Base-by-base conservation (phyloP, 2,329 filamentous ascomycete species). In the Nothophaeocryptopus gaeumannii region DNA sequence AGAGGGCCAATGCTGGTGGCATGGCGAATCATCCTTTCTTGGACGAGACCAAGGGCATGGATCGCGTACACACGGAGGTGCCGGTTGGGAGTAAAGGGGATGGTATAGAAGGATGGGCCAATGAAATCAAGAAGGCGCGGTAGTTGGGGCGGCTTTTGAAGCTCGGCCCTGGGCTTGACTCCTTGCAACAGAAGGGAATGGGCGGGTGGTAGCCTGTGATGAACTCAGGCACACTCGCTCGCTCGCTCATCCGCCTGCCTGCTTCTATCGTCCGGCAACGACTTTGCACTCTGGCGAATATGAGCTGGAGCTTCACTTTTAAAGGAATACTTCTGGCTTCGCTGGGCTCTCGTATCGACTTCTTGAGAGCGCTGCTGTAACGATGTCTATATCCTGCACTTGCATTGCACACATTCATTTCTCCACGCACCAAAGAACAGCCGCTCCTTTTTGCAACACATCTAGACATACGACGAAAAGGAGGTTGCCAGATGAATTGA, bases 31-130 rank as follows among this genome's bases (percentile, higher is more conserved):
- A 95, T 62, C 68, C 75, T 5, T 97, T 92, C 80, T 72, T 97
- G 59, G 83, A 88, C 54, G 87, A 90, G 58, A 91, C 91, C 2
- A 85, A 86, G 31, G 92, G 91, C 7, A 97, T 99, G 91, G 85
- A 91, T 62, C 81, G 79, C 9, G 72, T 92, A 48, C 84, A 81
- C 67, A 78, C 96, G 54, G 82, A 86, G 12, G 77, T 96, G 30
- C 74, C 83, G 40, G 87, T 95, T 1, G 90, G 90, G 5, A 89
- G 85, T 57, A 84, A 83, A 50, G 92, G 92, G 1, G 92, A 96
- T 50, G 91, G 89, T 0, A 97, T 97, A 64, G 89, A 96, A 47
- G 92, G 92, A 3, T 97, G 92, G 92, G 84, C 89, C 8, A 84
- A 78, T 35, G 92, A 97, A 74, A 80, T 95, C 33, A 78, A 77